Evolutionary conservation across 2,329 filamentous ascomycete genomes (phyloP).

Genomic region (Herpotrichia juniperi): DNA sequence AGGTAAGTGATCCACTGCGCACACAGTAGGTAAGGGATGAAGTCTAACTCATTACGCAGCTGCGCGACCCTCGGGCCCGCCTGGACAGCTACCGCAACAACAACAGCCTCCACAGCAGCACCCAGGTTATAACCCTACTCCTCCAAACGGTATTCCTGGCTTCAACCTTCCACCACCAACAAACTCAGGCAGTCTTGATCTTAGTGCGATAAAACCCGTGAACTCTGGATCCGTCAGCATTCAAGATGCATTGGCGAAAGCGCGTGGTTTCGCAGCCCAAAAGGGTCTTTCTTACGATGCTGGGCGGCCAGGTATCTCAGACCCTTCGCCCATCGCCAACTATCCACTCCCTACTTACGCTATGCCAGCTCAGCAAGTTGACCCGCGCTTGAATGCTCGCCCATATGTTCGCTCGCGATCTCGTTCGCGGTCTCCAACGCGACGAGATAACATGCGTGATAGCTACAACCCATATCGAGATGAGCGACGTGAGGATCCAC

Average conservation of each 20-base stretch:
- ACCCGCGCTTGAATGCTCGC: constrained; percentile 59
- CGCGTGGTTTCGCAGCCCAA: constrained; percentile 80
- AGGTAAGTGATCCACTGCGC: constrained; percentile 29
- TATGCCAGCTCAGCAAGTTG: constrained; percentile 48
- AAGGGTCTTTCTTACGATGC: constrained; percentile 68
- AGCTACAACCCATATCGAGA: constrained; percentile 84
- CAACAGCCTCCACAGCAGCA: constrained; percentile 51
- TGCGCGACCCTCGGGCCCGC: constrained; percentile 55
- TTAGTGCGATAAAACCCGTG: constrained; percentile 79
- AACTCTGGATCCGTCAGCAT: constrained; percentile 84
- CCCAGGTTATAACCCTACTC: constrained; percentile 51
- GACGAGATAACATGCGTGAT: constrained; percentile 74
- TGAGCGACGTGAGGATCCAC: constrained; percentile 75
- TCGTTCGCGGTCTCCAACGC: constrained; percentile 61
- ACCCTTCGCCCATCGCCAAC: constrained; percentile 45
- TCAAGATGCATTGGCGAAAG: constrained; percentile 82
- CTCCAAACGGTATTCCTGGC: constrained; percentile 46
- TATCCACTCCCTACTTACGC: constrained; percentile 38
- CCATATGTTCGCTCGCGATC: constrained; percentile 74
- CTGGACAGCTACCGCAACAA: constrained; percentile 52
- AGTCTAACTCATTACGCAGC: constrained; percentile 42
- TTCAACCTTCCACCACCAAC: constrained; percentile 70
- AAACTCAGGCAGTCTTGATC: constrained; percentile 76
- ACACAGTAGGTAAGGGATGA: neutral
- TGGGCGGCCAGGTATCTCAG: constrained; percentile 51